Base-by-base conservation (phyloP, 768 basidiomycete species). In the Steccherinum ochraceum region DNA sequence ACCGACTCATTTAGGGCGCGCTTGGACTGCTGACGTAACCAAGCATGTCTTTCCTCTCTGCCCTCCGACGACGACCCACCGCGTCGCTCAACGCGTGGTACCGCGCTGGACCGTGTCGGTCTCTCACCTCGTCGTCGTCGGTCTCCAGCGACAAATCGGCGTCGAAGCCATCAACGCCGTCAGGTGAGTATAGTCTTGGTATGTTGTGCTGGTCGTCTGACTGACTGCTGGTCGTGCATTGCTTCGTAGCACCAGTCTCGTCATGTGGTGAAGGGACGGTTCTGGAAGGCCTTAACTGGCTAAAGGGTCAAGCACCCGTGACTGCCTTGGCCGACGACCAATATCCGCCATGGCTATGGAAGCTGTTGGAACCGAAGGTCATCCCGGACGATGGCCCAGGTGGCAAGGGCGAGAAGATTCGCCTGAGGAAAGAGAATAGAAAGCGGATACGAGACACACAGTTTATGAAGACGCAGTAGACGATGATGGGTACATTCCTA, bases 311-410 rank as follows among this genome's bases (percentile, higher is more conserved):
- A 61, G 69, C 79, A 0, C 83, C 89, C 4, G 81, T 94, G 0
- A 64, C 89, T 20, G 89, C 93, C 1, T 68, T 76, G 11, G 72
- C 86, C 0, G 93, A 96, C 65, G 84, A 88, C 41, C 81, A 84
- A 57, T 95, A 96, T 64, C 93, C 93, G 2, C 65, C 78, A 5
- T 96, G 93, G 93, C 65, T 96, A 39, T 96, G 93, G 93, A 83
- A 75, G 12, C 61, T 92, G 35, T 68, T 89, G 18, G 66, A 81
- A 53, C 77, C 83, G 3, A 79, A 77, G 60, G 74, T 74, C 40
- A 70, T 76, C 49, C 76, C 75, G 16, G 84, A 89, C 49, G 86
- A 89, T 54, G 85, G 85, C 1, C 86, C 83, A 1, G 88, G 86
- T 18, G 85, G 89, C 19, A 77, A 78, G 64, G 80, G 73, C 46